These are phyloP conservation scores for Combretum micranthum DNA, from an alignment of 345 rosid species.

Conservation along the genomic window DNA sequence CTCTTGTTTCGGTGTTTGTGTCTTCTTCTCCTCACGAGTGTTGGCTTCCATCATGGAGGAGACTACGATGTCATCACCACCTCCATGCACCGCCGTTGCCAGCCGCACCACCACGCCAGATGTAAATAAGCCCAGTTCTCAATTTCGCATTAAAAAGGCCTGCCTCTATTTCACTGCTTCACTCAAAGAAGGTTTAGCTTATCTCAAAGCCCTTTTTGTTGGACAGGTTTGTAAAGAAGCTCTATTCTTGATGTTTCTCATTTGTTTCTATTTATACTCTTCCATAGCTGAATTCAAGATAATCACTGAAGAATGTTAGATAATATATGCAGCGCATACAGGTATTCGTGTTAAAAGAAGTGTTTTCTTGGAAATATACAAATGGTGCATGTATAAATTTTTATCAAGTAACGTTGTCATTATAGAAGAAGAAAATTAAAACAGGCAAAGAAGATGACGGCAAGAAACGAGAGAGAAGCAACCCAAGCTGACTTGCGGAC, in stretches of 20 bases:
- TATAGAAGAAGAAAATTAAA: not conserved
- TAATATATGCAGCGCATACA: no score
- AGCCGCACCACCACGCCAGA: not conserved
- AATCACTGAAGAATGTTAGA: no score
- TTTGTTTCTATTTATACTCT: no score
- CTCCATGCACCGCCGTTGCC: conserved; percentile 9
- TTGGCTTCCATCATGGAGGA: conserved; percentile 19
- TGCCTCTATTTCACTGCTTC: conserved; percentile 37
- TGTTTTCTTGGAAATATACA: no score
- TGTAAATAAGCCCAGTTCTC: conserved; percentile 7
- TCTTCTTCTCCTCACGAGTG: no score
- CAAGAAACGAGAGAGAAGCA: conserved; percentile 54
- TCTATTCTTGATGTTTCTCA: no score
- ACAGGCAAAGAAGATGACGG: conserved; percentile 46
- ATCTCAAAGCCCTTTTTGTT: conserved; percentile 38
- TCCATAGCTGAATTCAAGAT: no score
- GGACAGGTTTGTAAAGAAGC: conserved; percentile 7
- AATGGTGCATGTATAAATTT: no score
- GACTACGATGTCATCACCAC: conserved; percentile 12
- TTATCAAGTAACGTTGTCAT: not conserved
- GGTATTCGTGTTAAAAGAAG: no score
- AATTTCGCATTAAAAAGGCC: conserved; percentile 22
- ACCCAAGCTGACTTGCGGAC: conserved; percentile 37
- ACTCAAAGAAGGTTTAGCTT: conserved; percentile 37
- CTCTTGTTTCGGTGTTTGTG: no score